Evolutionary conservation across 2,329 filamentous ascomycete species (phyloP), one percentile per base, ranked within the genome.

Genomic region (Diaporthe amygdali): DNA sequence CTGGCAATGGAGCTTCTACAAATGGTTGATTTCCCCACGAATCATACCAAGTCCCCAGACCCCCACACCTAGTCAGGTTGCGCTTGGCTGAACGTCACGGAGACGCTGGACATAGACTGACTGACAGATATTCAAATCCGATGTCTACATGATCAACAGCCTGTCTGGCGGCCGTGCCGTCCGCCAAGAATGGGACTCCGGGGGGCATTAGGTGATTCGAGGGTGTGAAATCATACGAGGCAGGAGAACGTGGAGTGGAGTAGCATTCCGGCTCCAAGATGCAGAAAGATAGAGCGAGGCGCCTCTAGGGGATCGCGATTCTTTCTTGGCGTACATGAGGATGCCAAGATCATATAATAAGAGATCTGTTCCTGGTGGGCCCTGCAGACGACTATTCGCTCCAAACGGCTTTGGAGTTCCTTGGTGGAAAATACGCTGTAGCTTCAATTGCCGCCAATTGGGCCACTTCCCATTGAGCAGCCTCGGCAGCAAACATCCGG

Each of bases 361-460:
- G 27, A 63, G 56, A 47, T 25, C 39, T 63, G 27, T 63, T 32
- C 56, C 39, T 34, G 25, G 25, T 61, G 56, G 14, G 37, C 56
- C 56, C 22, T 59, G 56, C 27, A 20, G 27, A 8, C 41, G 39
- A 32, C 61, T 5, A 51, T 39, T n/a, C 64, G 34, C 64, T 41
- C 49, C 37, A 20, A 41, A 20, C 64, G 64, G 64, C 49, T 54
- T 67, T 15, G 27, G 51, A 55, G 14, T 44, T 67, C 49, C 64
- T 67, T 67, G 64, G 64, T 67, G 64, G 64, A 67, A 67, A 46
- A 32, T 34, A 37, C n/a, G 17, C 7, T 30, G 12, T 12, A 46
- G 37, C 20, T n/a, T 22, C 49, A 46, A 67, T 34, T 54, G 30
- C 64, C 64, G 64, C 64, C 64, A 67, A 67, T 67, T 32, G 49